Evolutionary conservation across 2,329 filamentous ascomycete genomes (phyloP), one percentile per base, ranked within the genome.

Genomic region (Fusarium aywerte): DNA sequence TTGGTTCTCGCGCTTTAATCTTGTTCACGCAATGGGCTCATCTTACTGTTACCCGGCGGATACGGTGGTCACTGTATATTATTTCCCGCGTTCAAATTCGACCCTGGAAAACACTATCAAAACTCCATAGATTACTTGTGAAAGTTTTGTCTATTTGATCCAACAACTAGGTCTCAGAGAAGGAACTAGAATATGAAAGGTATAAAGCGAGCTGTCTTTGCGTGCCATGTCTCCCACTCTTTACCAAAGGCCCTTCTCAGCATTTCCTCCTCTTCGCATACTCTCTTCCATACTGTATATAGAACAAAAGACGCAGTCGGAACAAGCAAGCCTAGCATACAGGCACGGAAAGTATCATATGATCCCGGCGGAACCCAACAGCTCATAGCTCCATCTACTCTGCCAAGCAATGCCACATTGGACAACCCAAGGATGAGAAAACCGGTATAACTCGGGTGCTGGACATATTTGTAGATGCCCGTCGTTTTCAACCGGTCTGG

Each of bases 401-500:
- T 70, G 15, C 72, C 54, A 8, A 82, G 70, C 5, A 85, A 57
- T 1, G 70, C 54, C 1, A 71, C 33, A 50, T 78, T 76, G 39
- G 62, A 71, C 2, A 76, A 15, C 2, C 78, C 50, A 1, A 85
- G 64, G 4, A 81, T 29, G 0, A 77, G 11, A 3, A 81, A 42
- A 0, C 81, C 84, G 1, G 80, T 80, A 58, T 87, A 87, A 54
- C 83, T 84, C 3, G 84, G 84, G 67, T 87, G 84, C 67, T 85
- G 83, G 4, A 85, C 73, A 61, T 81, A 83, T 18, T 65, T 62
- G 61, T 86, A 86, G 3, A 86, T 73, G 0, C 84, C 84, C 1
- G 68, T 74, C 0, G 82, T 86, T 13, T 79, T 76, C 9, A 87
- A 72, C 2, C 72, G 66, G 57, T 82, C 78, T 2, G 85, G 85